phyloP scores from a whole-genome alignment of 1,284 basidiomycete genomes.

The Rhizoctonia solani region DNA sequence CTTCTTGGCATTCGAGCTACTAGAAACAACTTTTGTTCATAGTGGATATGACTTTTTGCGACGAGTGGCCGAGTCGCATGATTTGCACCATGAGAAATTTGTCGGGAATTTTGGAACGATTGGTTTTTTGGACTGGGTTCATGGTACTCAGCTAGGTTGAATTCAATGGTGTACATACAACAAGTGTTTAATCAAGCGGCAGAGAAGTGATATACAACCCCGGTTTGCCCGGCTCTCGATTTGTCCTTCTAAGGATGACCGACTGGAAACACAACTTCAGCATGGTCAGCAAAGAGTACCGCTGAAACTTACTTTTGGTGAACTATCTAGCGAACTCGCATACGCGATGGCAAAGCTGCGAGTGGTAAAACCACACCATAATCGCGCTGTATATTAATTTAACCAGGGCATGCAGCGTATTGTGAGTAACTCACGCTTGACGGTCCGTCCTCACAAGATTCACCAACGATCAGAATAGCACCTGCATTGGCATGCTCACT shows the following conservation, averaged over 20 bases:
- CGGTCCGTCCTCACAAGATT: background rate
- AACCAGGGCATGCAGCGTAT: background rate
- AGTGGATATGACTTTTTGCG: slow-evolving; percentile 37
- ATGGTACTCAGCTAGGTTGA: slow-evolving; percentile 26
- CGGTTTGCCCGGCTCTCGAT: background rate
- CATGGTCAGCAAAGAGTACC: background rate
- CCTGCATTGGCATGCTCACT: slow-evolving; percentile 21
- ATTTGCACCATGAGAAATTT: slow-evolving; percentile 36
- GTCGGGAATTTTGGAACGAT: slow-evolving; percentile 36
- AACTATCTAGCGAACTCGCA: no score
- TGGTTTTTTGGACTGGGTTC: slow-evolving; percentile 36
- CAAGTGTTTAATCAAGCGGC: background rate
- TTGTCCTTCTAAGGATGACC: slow-evolving; percentile 25
- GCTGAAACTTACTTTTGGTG: slow-evolving; percentile 6
- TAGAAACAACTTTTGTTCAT: slow-evolving; percentile 38
- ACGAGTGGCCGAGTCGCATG: slow-evolving; percentile 33
- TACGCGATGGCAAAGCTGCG: slow-evolving; percentile 29
- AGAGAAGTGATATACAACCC: slow-evolving; percentile 32
- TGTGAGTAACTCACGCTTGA: slow-evolving; percentile 12
- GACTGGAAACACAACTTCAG: slow-evolving; percentile 1
- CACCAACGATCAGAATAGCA: slow-evolving; percentile 10
- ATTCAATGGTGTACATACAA: background rate
- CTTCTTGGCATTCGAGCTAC: slow-evolving; percentile 35
- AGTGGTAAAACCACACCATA: slow-evolving; percentile 33
- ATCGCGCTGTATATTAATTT: background rate